Evolutionary conservation across 352 stramenopile genomes (phyloP).

Genomic region (Pythium angustatum): DNA sequence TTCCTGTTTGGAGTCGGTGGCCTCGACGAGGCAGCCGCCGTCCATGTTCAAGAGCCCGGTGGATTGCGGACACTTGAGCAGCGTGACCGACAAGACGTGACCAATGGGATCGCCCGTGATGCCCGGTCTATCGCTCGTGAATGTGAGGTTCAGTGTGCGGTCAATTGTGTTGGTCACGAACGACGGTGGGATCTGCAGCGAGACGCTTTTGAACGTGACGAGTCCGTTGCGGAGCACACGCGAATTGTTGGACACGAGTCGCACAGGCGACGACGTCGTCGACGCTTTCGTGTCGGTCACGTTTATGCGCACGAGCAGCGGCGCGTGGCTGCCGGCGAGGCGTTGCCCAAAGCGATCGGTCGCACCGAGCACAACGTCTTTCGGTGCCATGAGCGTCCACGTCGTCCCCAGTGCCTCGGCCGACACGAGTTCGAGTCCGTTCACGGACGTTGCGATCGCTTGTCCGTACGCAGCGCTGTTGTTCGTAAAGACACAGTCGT

Average conservation of each 20-base stretch:
- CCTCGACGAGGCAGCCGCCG: constrained; percentile 23
- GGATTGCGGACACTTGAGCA: constrained; percentile 12
- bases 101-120: neutral
- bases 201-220: constrained; percentile 9
- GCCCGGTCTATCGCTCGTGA: neutral
- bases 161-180: constrained; percentile 5
- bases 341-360: constrained; percentile 13
- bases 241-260: constrained; percentile 5
- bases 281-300: neutral
- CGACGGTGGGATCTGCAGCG: constrained; percentile 10
- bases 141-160: neutral
- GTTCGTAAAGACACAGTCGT: neutral
- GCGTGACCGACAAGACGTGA: neutral
- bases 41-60: constrained; percentile 13
- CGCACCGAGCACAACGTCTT: neutral
- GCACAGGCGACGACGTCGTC: neutral
- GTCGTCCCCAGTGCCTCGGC: neutral
- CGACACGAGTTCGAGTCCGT: neutral
- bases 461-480: constrained; percentile 6
- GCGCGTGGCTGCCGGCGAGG: neutral
- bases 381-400: neutral
- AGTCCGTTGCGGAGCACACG: constrained; percentile 1
- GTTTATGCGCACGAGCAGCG: neutral
- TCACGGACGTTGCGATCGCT: neutral
- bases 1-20: constrained; percentile 1